These are phyloP conservation scores for Oryza australiensis DNA, from an alignment of 176 grass and related monocot genomes.

Conservation along the genomic window DNA sequence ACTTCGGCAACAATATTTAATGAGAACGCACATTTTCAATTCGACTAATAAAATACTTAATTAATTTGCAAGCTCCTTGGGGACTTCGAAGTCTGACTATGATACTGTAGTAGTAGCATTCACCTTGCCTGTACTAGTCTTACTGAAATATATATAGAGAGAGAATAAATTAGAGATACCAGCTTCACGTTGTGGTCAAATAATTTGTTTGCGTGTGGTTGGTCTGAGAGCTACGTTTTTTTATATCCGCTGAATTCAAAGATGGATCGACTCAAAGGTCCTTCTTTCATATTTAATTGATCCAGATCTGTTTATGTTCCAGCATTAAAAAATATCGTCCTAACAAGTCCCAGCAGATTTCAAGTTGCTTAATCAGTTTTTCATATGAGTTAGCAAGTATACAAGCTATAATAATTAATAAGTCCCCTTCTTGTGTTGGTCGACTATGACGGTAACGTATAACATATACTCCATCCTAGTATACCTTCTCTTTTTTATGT, in stretches of 20 bases:
- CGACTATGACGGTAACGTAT: background rate
- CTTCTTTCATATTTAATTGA: background rate
- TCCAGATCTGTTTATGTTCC: constrained; percentile 13
- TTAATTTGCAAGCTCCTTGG: background rate
- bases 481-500: background rate
- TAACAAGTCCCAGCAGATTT: constrained; percentile 18
- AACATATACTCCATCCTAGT: background rate
- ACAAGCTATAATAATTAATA: background rate
- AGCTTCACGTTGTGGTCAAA: constrained; percentile 34
- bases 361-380: background rate
- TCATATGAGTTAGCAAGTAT: background rate
- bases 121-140: background rate
- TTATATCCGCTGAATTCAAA: constrained; percentile 14
- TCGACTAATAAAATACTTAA: background rate
- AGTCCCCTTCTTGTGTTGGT: background rate
- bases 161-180: background rate
- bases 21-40: background rate
- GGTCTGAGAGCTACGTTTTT: constrained; percentile 7
- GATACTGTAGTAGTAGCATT: background rate
- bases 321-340: background rate
- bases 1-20: background rate
- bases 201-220: constrained; percentile 9
- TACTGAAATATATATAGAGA: constrained; percentile 7
- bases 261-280: background rate
- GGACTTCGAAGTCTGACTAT: constrained; percentile 1